Evolutionary conservation across 169 alveolate genomes (phyloP), one percentile per base, ranked within the genome.

Genomic region (Fabrea salina): DNA sequence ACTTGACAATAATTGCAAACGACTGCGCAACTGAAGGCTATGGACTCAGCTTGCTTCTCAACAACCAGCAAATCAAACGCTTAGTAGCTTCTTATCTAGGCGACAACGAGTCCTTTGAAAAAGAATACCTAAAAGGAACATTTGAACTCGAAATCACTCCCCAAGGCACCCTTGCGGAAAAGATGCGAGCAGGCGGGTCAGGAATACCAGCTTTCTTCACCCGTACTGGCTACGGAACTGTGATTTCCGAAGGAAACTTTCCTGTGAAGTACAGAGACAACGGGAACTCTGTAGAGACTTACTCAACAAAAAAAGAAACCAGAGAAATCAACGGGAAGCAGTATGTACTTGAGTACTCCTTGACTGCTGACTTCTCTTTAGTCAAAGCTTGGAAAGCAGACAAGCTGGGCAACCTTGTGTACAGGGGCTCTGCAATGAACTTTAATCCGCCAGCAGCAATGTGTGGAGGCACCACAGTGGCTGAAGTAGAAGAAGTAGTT

Each of bases 201-300:
- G 93, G 93, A 33, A 84, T 87, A 27, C 93, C 93, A 8, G 93
- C 90, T 43, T 83, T 84, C 58, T 87, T 66, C 43, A 83, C 93
- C 22, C 75, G 85, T 8, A 87, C 93, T 37, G 93, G 93, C 27
- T 61, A 33, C 19, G 86, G 85, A n/a, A 87, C 90, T 40, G 47
- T 53, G 27, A 35, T 87, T 22, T 81, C 77, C 43, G 11, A 44
- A 1, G 93, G 93, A 43, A 87, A 86, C 35, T 44, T 87, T 33
- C 90, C 90, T 5, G 64, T 66, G 54, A 22, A 11, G 22, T 44
- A 80, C 16, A n/a, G n/a, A n/a, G 82, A 57, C 2, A 32, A 32
- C 2, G 75, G 39, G 19, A n/a, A n/a, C n/a, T 50, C 54, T 8
- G 41, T 82, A 3, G 61, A 19, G 37, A 76, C 57, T 1, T 41